Base-by-base conservation (phyloP, 129 eudicot species). In the Flaveria linearis region DNA sequence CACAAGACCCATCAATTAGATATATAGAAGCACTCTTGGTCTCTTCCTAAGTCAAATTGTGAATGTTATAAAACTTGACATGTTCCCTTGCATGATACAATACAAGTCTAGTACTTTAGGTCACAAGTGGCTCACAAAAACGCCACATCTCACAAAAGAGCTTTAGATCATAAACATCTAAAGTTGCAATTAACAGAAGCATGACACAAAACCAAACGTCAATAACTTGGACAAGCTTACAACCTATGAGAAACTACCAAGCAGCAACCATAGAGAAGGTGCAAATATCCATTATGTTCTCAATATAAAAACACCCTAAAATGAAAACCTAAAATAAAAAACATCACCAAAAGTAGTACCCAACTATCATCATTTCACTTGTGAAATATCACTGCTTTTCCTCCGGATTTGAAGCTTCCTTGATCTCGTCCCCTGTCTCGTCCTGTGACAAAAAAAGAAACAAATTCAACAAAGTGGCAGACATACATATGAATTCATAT, bases 371-470 rank as follows among this genome's bases (percentile, higher is more conserved):
- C 76, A 17, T n/a, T 33, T 33, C 5, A 11, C 77, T 30, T 75
- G 47, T 62, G n/a, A 62, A 20, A 30, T 75, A 50, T 75, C 64
- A 75, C 64, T 62, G 64, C 11, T 64, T 75, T 39, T 64, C 51
- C 65, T 75, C 80, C 1, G 80, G 64, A 30, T 75, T 75, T 75
- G 80, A 75, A 64, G 80, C 65, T 64, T 75, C 80, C 49, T 75
- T 75, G 62, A 64, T 64, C 79, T 75, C 79, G 9, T 75, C 71
- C 61, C 71, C 79, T 15, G 79, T 60, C 53, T 75, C 79, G 2
- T 75, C 79, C 71, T 75, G 79, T 9, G 7, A 62, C 26, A 30
- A 2, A 1, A 56, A 0, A 58, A 45, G 41, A 61, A 25, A 28
- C 1, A 74, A 61, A 23, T 4, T 15, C 12, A 41, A 75, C 45